These are phyloP conservation scores for Ceratonia siliqua DNA, from an alignment of 306 rosid genomes.

Conservation along the genomic window DNA sequence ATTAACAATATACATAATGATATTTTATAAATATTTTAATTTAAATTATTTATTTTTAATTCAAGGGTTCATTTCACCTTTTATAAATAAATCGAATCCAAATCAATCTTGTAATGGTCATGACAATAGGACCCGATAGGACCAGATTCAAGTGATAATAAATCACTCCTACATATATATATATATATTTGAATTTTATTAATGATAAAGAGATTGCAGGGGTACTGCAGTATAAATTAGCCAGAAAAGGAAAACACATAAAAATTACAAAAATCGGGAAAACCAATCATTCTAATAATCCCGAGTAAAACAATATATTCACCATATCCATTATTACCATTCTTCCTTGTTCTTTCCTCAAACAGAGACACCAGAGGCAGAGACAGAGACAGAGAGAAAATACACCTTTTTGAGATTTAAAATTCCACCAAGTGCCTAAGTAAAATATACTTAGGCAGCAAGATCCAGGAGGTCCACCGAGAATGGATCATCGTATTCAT, in stretches of 20 bases:
- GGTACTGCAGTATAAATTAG: not conserved
- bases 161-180: too few species aligned
- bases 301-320: not conserved
- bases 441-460: not conserved
- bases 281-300: not conserved
- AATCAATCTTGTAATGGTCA: too few species aligned
- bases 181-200: not conserved
- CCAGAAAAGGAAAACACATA: not conserved
- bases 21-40: too few species aligned
- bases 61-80: too few species aligned
- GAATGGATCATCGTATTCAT: not conserved
- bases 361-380: not conserved
- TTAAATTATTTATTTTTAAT: too few species aligned
- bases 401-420: not conserved
- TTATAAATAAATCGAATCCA: too few species aligned
- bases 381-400: not conserved
- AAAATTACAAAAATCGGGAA: not conserved
- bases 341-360: not conserved
- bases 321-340: not conserved
- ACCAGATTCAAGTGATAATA: too few species aligned
- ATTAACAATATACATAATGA: too few species aligned
- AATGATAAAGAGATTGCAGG: slow-evolving; percentile 12
- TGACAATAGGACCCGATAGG: too few species aligned
- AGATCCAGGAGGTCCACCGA: slow-evolving; percentile 7
- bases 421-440: not conserved